Conservation (phyloP, 805 yeast species). For the Millerago galiae region DNA sequence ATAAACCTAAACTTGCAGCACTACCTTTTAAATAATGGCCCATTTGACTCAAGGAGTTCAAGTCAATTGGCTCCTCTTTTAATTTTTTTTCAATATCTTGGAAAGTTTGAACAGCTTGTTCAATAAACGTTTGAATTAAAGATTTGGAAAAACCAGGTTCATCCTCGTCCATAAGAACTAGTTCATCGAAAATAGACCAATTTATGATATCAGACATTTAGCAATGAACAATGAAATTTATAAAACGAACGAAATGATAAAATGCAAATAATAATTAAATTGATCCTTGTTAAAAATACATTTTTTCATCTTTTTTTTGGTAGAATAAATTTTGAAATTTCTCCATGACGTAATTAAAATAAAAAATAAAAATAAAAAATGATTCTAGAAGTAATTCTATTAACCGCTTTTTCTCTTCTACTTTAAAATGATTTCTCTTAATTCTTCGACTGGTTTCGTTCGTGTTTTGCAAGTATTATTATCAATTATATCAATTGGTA, state of each 20-base stretch:
- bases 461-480: background rate
- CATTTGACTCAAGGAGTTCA: slow-evolving; percentile 57
- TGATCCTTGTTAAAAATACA: too few relatives aligned
- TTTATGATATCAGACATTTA: slow-evolving; percentile 59
- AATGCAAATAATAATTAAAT: too few relatives aligned
- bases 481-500: background rate
- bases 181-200: slow-evolving; percentile 83
- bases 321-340: too few relatives aligned
- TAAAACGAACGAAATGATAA: too few relatives aligned
- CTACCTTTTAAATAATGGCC: slow-evolving; percentile 96
- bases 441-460: background rate
- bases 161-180: slow-evolving; percentile 93
- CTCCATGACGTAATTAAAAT: too few relatives aligned
- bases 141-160: slow-evolving; percentile 83
- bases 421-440: too few relatives aligned
- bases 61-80: slow-evolving; percentile 29
- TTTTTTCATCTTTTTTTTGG: too few relatives aligned
- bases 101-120: slow-evolving; percentile 82
- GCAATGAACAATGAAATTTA: too few relatives aligned
- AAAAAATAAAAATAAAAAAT: too few relatives aligned
- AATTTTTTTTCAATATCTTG: slow-evolving; percentile 50
- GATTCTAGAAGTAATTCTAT: too few relatives aligned
- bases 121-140: slow-evolving; percentile 76
- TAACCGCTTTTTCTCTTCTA: too few relatives aligned
- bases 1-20: slow-evolving; percentile 88